Evolutionary conservation across 108 stramenopile genomes (phyloP).

Genomic region (Stephanodiscus triporus): DNA sequence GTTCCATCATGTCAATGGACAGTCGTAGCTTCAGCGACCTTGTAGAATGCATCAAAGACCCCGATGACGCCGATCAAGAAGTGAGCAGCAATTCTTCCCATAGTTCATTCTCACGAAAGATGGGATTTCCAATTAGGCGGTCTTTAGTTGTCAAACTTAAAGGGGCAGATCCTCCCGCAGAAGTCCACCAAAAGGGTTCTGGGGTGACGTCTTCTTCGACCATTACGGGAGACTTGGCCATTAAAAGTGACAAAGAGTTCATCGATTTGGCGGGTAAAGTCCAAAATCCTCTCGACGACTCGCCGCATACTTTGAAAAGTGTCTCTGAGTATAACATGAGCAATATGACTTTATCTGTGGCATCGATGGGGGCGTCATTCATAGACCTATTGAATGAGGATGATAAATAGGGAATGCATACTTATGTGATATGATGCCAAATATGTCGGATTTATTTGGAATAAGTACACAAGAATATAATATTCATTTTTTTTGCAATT

Average conservation of each 20-base stretch:
- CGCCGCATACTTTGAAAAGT: not conserved
- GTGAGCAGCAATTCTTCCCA: not conserved
- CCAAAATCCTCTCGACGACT: not conserved
- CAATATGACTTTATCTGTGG: not conserved
- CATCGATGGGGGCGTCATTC: not conserved
- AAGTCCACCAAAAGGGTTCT: conserved; percentile 1
- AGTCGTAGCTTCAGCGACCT: conserved; percentile 11
- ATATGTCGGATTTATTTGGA: too few species aligned
- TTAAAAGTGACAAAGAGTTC: conserved; percentile 22
- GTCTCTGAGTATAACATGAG: not conserved
- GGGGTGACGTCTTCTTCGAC: conserved; percentile 15
- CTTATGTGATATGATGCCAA: too few species aligned
- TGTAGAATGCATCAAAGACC: conserved; percentile 1
- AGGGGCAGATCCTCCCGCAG: not conserved
- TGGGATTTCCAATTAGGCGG: conserved; percentile 31
- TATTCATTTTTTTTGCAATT: too few species aligned
- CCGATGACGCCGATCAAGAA: not conserved
- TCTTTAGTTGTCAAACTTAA: conserved; percentile 7
- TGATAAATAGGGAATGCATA: too few species aligned
- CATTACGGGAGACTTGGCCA: conserved; percentile 9
- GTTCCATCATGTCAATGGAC: conserved; percentile 19
- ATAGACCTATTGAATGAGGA: not conserved
- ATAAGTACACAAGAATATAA: too few species aligned
- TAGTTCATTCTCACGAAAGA: conserved; percentile 11
- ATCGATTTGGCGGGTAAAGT: conserved; percentile 16